A percentile compares a stretch with the other conserved stretches of the same genome.
Evolutionary conservation across 1,284 basidiomycete genomes (phyloP).

Genomic region (Erythrobasidium hasegawianum): DNA sequence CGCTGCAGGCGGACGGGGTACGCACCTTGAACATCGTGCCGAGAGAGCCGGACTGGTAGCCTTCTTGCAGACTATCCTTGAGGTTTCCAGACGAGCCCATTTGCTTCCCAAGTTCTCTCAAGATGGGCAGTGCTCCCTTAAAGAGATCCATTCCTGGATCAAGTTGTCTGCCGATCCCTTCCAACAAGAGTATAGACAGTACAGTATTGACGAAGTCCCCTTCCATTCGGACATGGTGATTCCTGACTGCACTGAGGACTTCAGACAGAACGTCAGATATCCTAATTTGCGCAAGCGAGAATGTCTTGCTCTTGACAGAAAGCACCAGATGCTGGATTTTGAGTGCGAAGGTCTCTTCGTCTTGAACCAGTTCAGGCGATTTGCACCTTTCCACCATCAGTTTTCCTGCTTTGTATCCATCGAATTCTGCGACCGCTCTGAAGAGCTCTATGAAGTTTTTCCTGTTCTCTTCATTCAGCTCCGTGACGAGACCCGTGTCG

Average conservation of each 20-base stretch:
- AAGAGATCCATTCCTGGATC: conserved; percentile 91
- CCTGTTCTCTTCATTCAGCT: conserved; percentile 73
- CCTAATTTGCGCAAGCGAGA: conserved; percentile 90
- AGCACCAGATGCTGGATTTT: conserved; percentile 96
- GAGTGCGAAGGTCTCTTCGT: conserved; percentile 89
- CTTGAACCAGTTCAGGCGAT: conserved; percentile 83
- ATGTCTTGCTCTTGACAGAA: conserved; percentile 91
- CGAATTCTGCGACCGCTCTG: conserved; percentile 89
- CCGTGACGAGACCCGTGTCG: conserved; percentile 90
- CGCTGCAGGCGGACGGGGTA: neutral
- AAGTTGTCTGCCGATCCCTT: conserved; percentile 91
- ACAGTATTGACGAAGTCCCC: conserved; percentile 98
- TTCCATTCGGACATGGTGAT: conserved; percentile 98
- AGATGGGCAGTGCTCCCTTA: conserved; percentile 83
- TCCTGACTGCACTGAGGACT: conserved; percentile 78
- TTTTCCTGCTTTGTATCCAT: conserved; percentile 88
- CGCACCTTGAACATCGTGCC: conserved; percentile 26
- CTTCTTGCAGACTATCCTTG: conserved; percentile 7
- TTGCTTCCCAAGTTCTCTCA: conserved; percentile 80
- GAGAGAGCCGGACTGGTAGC: conserved; percentile 5
- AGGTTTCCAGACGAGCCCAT: conserved; percentile 58
- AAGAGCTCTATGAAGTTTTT: conserved; percentile 96
- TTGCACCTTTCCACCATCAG: conserved; percentile 95
- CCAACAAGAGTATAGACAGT: conserved; percentile 84
- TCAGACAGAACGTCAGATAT: conserved; percentile 89